Percentiles rank a stretch among this genome's conserved stretches.
phyloP scores from a whole-genome alignment of 805 yeast species.

The Deakozyma indianensis region DNA sequence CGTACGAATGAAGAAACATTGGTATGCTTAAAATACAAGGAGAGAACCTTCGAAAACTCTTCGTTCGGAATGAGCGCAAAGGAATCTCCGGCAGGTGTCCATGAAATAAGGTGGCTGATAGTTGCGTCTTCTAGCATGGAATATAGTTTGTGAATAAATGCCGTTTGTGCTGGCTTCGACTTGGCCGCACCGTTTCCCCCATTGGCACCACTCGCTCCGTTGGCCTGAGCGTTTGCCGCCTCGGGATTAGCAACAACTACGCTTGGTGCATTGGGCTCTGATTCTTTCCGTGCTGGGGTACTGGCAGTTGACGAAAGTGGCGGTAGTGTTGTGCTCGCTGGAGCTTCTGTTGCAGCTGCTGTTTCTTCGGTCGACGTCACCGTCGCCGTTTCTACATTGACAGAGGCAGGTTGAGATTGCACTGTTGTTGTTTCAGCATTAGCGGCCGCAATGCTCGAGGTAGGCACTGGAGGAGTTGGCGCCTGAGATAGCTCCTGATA shows the following conservation, averaged over 20 bases:
- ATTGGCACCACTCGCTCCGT: background rate
- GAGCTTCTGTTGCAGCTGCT: too few relatives aligned
- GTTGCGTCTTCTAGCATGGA: constrained; percentile 71
- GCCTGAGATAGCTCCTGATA: background rate
- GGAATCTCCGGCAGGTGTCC: constrained; percentile 59
- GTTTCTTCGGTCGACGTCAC: too few relatives aligned
- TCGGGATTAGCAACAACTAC: background rate
- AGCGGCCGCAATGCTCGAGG: too few relatives aligned
- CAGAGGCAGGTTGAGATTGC: too few relatives aligned
- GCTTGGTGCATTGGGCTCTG: background rate
- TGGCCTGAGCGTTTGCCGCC: background rate
- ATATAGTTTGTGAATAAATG: constrained; percentile 80
- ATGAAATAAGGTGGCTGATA: constrained; percentile 67
- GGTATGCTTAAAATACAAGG: constrained; percentile 77
- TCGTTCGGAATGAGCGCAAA: constrained; percentile 78
- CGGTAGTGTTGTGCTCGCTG: too few relatives aligned
- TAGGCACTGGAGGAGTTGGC: background rate
- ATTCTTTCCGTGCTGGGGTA: too few relatives aligned
- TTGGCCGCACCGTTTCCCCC: background rate
- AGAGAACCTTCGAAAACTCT: constrained; percentile 63
- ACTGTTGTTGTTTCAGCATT: too few relatives aligned
- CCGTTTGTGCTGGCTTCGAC: constrained; percentile 25
- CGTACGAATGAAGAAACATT: constrained; percentile 88
- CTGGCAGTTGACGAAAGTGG: too few relatives aligned
- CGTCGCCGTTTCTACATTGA: too few relatives aligned